A percentile compares a stretch with the other conserved stretches of the same genome.
These are phyloP conservation scores for Penicillium taxi DNA, from an alignment of 495 filamentous ascomycete species.

Conservation along the genomic window DNA sequence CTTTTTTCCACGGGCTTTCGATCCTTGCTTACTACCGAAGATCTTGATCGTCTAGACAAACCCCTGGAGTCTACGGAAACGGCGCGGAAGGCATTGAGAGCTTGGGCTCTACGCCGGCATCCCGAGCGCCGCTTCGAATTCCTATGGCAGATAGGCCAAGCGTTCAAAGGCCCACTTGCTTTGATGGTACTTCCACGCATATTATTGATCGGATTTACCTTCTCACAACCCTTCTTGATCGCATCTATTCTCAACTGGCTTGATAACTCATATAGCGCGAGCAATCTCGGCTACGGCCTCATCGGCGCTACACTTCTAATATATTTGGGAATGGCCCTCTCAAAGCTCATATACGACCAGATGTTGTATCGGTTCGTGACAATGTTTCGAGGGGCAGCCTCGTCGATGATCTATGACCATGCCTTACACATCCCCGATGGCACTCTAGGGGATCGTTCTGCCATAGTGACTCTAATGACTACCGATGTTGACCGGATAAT, in stretches of 20 bases:
- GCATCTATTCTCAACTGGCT: neutral
- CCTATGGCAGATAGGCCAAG: neutral
- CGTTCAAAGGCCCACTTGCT: neutral
- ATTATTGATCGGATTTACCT: constrained; percentile 1
- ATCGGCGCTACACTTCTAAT: neutral
- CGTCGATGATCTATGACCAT: constrained; percentile 1
- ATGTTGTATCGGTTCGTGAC: neutral
- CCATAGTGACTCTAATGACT: neutral
- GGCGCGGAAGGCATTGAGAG: neutral
- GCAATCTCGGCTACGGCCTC: neutral
- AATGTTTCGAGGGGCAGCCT: neutral
- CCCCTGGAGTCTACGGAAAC: neutral
- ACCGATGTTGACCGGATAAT: constrained; percentile 1
- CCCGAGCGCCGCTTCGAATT: constrained; percentile 1
- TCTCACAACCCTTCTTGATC: constrained; percentile 1
- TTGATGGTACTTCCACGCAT: neutral
- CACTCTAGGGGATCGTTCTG: neutral
- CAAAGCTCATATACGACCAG: neutral
- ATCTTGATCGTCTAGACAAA: neutral
- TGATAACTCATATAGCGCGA: neutral
- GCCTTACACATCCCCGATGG: neutral
- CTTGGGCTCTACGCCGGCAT: neutral
- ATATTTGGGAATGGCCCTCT: neutral
- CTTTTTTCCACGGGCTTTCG: constrained; percentile 4
- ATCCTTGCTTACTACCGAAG: neutral